phyloP scores from a whole-genome alignment of 495 filamentous ascomycete genomes.

The Trichoderma gamsii region DNA sequence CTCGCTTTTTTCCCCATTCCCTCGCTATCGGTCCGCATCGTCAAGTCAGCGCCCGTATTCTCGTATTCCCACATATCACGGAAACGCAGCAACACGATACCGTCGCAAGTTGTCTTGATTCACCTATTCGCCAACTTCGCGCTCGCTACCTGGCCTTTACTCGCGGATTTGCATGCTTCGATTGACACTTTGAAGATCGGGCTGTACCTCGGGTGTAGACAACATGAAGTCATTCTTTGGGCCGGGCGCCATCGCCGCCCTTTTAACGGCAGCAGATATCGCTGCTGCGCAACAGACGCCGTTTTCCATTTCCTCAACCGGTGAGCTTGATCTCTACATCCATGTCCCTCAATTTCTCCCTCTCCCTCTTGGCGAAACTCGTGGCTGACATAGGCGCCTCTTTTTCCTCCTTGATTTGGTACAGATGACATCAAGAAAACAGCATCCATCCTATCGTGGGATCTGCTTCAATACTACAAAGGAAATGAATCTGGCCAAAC shows the following conservation, averaged over 20 bases:
- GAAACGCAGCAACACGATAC: too few relatives aligned
- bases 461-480: constrained; percentile 61
- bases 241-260: neutral
- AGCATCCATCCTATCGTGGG: constrained; percentile 43
- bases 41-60: too few relatives aligned
- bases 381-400: neutral
- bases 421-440: constrained; percentile 14
- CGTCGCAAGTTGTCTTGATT: neutral
- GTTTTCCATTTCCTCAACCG: neutral
- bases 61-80: too few relatives aligned
- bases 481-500: constrained; percentile 54
- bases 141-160: neutral
- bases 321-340: neutral
- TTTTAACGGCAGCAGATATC: neutral
- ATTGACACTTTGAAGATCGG: neutral
- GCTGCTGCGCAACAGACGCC: neutral
- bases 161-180: neutral
- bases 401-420: neutral
- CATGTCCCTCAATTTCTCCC: neutral
- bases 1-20: neutral
- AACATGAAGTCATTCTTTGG: neutral
- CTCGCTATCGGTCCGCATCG: neutral
- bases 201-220: neutral
- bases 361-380: neutral
- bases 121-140: neutral